These are phyloP conservation scores for Aspergillus coremiiformis DNA, from an alignment of 495 filamentous ascomycete genomes.

Conservation along the genomic window DNA sequence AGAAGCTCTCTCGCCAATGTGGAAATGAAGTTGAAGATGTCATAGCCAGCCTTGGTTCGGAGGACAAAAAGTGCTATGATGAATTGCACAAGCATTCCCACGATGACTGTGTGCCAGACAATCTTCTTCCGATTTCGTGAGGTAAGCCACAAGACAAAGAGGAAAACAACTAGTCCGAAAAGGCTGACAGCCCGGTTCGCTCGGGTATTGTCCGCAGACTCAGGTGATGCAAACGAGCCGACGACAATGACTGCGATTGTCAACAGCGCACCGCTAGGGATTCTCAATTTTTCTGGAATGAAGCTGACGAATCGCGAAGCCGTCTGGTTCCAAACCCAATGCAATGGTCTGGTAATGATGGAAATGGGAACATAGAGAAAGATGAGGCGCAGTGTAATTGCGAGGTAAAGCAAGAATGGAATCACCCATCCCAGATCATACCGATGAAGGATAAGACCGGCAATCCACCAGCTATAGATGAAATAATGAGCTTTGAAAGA, in stretches of 20 bases:
- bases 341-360: conserved; percentile 56
- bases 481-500: conserved; percentile 10
- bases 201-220: conserved; percentile 67
- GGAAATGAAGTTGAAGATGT: conserved; percentile 86
- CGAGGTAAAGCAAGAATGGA: conserved; percentile 75
- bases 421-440: conserved; percentile 74
- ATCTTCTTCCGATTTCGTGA: conserved; percentile 59
- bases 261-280: conserved; percentile 50
- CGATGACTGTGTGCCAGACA: conserved; percentile 68
- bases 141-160: conserved; percentile 57
- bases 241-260: conserved; percentile 64
- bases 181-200: conserved; percentile 71
- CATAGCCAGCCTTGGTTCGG: conserved; percentile 63
- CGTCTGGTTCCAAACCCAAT: conserved; percentile 58
- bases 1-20: conserved; percentile 60
- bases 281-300: conserved; percentile 56
- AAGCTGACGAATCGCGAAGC: conserved; percentile 41
- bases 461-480: conserved; percentile 74
- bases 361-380: conserved; percentile 64
- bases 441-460: conserved; percentile 63
- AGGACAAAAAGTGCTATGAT: conserved; percentile 83
- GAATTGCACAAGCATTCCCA: conserved; percentile 83
- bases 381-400: conserved; percentile 63
- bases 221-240: conserved; percentile 63
- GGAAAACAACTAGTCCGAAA: conserved; percentile 70